Evolutionary conservation across 129 eudicot genomes (phyloP).

Genomic region (Sambucus nigra): DNA sequence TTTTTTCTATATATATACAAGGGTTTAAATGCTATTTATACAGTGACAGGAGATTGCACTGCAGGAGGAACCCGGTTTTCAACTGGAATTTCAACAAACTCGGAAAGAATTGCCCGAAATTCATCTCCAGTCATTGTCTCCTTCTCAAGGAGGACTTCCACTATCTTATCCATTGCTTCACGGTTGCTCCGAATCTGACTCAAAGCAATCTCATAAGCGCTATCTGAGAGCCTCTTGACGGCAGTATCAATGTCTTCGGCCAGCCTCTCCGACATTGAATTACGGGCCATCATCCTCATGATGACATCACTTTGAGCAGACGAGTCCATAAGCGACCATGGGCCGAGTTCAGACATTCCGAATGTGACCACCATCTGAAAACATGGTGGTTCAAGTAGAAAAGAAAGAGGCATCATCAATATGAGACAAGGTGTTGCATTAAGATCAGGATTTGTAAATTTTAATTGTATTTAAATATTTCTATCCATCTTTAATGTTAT

Average conservation of each 20-base stretch:
- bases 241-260: constrained; percentile 88
- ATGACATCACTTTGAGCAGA: constrained; percentile 83
- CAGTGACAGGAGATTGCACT: constrained; percentile 46
- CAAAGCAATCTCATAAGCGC: constrained; percentile 83
- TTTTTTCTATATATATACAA: background rate
- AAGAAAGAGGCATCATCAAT: too few species aligned
- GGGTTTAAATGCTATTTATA: constrained; percentile 11
- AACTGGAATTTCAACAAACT: constrained; percentile 75
- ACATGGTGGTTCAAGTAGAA: too few species aligned
- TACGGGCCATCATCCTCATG: constrained; percentile 98
- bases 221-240: constrained; percentile 72
- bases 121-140: constrained; percentile 88
- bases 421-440: too few species aligned
- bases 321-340: constrained; percentile 94
- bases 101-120: constrained; percentile 86
- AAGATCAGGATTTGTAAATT: too few species aligned
- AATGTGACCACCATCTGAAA: constrained; percentile 84
- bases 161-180: constrained; percentile 93
- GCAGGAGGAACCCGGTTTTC: constrained; percentile 65
- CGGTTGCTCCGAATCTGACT: constrained; percentile 73
- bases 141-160: constrained; percentile 85
- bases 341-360: constrained; percentile 95
- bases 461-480: too few species aligned
- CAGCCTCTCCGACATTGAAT: constrained; percentile 88
- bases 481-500: too few species aligned